phyloP scores from a whole-genome alignment of 169 alveolate species.

The Theileria orientalis region DNA sequence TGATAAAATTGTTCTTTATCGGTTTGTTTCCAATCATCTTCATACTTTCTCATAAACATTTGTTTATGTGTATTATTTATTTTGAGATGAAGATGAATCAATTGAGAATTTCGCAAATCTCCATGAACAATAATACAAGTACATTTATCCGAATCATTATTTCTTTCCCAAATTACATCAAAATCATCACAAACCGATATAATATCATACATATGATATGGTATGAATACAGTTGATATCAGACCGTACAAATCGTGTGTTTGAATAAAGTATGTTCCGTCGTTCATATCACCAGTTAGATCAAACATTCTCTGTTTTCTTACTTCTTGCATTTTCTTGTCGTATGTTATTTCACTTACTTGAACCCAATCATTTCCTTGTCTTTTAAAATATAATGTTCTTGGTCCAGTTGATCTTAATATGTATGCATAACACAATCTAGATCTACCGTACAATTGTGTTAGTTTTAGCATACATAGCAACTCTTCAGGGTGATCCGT shows the following conservation, averaged over 20 bases:
- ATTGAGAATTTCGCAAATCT: not conserved
- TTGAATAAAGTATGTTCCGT: not conserved
- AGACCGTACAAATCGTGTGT: not conserved
- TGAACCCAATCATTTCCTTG: not conserved
- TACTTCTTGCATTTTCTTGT: not conserved
- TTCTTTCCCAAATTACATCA: not conserved
- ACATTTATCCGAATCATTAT: not conserved
- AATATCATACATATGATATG: not conserved
- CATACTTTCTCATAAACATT: not conserved
- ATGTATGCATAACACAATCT: not conserved
- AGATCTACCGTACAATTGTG: not conserved
- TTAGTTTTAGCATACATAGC: not conserved
- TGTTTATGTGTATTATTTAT: not conserved
- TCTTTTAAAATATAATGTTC: not conserved
- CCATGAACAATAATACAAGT: not conserved
- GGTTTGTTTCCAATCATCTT: not conserved
- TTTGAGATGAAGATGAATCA: not conserved
- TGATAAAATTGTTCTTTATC: too few species aligned
- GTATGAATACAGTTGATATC: not conserved
- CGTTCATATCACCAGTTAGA: not conserved
- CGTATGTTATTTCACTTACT: not conserved
- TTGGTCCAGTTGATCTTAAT: too few species aligned
- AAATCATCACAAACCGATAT: not conserved
- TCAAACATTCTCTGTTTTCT: not conserved
- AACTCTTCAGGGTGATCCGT: not conserved